Evolutionary conservation across 352 stramenopile species (phyloP).

Genomic region (Phytophthora palmivora): DNA sequence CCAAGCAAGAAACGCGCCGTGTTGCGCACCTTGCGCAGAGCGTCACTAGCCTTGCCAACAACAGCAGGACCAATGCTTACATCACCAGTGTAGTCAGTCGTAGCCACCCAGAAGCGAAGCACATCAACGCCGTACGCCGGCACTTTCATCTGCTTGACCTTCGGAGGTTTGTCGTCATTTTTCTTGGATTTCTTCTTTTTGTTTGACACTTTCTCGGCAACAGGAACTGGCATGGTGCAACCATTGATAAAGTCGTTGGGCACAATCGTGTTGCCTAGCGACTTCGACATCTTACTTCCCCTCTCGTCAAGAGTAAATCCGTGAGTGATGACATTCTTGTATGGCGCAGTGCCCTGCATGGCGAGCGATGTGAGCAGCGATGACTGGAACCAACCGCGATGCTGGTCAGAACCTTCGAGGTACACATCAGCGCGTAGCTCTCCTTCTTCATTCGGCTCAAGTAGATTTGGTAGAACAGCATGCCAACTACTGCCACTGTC

Average conservation of each 20-base stretch:
- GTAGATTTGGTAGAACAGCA: conserved; percentile 48
- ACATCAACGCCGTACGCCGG: conserved; percentile 97
- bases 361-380: conserved; percentile 95
- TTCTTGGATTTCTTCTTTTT: conserved; percentile 88
- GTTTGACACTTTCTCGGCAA: conserved; percentile 19
- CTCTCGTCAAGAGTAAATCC: conserved; percentile 99
- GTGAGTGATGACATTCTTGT: conserved; percentile 98
- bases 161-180: conserved; percentile 49
- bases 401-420: conserved; percentile 97
- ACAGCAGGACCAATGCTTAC: conserved; percentile 94
- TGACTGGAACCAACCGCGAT: conserved; percentile 99
- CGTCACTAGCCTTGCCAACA: conserved; percentile 87
- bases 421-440: conserved; percentile 95
- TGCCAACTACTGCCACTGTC: conserved; percentile 93
- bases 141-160: conserved; percentile 68
- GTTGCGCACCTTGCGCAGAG: conserved; percentile 93
- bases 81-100: conserved; percentile 97
- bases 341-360: conserved; percentile 88
- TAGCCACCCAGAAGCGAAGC: conserved; percentile 97
- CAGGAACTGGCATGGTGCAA: conserved; percentile 43
- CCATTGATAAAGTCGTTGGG: conserved; percentile 96
- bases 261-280: conserved; percentile 96
- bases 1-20: conserved; percentile 97
- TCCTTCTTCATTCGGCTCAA: conserved; percentile 54
- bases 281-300: conserved; percentile 99